Evolutionary conservation across 306 rosid genomes (phyloP).

Genomic region (Dalbergia cultrata): DNA sequence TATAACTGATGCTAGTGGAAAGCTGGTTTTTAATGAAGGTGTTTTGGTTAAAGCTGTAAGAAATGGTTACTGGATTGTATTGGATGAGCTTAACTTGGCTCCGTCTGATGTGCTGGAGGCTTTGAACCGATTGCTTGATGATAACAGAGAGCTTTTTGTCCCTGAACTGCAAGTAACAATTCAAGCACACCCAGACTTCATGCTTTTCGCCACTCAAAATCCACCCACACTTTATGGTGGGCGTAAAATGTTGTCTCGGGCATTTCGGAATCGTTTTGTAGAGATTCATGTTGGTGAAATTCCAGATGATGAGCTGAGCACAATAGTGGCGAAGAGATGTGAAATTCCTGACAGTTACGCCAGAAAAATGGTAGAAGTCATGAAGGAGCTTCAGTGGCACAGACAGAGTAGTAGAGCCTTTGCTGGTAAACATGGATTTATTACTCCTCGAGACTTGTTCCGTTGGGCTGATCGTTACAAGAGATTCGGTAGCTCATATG

Average conservation of each 20-base stretch:
- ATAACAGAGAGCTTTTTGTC: conserved; percentile 92
- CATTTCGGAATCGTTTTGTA: conserved; percentile 92
- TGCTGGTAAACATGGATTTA: conserved; percentile 94
- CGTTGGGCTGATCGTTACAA: conserved; percentile 93
- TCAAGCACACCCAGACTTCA: conserved; percentile 78
- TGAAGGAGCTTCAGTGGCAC: conserved; percentile 81
- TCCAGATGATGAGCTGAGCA: conserved; percentile 81
- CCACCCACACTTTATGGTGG: conserved; percentile 95
- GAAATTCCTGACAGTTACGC: conserved; percentile 72
- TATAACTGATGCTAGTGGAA: conserved; percentile 77
- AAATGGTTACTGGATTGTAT: conserved; percentile 91
- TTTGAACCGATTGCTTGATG: conserved; percentile 90
- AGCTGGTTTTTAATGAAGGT: conserved; percentile 91
- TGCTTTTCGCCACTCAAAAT: conserved; percentile 99
- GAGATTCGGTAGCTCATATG: conserved; percentile 65
- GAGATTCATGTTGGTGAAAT: conserved; percentile 96
- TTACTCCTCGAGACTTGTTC: conserved; percentile 94
- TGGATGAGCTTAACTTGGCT: conserved; percentile 97
- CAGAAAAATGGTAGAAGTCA: conserved; percentile 81
- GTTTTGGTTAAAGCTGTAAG: conserved; percentile 89
- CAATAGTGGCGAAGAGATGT: conserved; percentile 70
- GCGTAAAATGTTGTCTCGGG: conserved; percentile 93
- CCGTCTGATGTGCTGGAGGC: conserved; percentile 99
- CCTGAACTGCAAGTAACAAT: conserved; percentile 85
- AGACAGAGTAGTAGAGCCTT: conserved; percentile 84